These are phyloP conservation scores for Fusarium caatingaense DNA, from an alignment of 2,329 filamentous ascomycete species.

Conservation along the genomic window DNA sequence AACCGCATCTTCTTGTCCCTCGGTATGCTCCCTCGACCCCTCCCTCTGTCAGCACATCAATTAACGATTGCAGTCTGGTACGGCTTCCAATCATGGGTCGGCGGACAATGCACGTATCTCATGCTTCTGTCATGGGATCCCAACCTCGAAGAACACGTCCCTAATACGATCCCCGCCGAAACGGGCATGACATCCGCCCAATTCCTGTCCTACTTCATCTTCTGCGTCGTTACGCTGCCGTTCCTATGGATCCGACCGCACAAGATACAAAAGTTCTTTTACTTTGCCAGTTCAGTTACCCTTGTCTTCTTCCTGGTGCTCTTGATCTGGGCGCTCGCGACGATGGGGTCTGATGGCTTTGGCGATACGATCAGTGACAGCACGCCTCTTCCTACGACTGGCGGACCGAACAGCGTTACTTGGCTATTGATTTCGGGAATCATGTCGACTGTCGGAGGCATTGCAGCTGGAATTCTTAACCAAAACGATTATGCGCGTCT, in stretches of 20 bases:
- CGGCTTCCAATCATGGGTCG: slow-evolving; percentile 60
- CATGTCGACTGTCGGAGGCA: slow-evolving; percentile 53
- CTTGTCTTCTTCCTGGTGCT: slow-evolving; percentile 56
- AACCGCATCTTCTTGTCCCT: slow-evolving; percentile 57
- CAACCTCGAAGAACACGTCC: slow-evolving; percentile 55
- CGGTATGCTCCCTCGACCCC: slow-evolving; percentile 43
- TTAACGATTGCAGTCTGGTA: slow-evolving; percentile 46
- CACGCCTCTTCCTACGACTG: slow-evolving; percentile 41
- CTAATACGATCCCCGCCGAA: slow-evolving; percentile 54
- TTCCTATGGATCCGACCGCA: slow-evolving; percentile 59
- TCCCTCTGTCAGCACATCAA: background rate
- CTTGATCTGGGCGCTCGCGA: slow-evolving; percentile 58
- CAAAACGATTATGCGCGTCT: slow-evolving; percentile 55
- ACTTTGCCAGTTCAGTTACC: slow-evolving; percentile 53
- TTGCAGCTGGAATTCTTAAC: slow-evolving; percentile 54
- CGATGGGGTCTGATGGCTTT: slow-evolving; percentile 56
- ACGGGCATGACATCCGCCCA: slow-evolving; percentile 59
- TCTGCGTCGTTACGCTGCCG: slow-evolving; percentile 57
- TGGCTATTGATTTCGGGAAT: slow-evolving; percentile 55
- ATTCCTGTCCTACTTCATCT: slow-evolving; percentile 58
- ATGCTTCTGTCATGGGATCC: slow-evolving; percentile 60
- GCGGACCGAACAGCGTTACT: slow-evolving; percentile 47
- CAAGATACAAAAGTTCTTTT: slow-evolving; percentile 56
- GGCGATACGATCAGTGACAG: slow-evolving; percentile 49
- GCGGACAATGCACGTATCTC: slow-evolving; percentile 59